phyloP scores from a whole-genome alignment of 305 asterid species.

The Solanum chacoense region DNA sequence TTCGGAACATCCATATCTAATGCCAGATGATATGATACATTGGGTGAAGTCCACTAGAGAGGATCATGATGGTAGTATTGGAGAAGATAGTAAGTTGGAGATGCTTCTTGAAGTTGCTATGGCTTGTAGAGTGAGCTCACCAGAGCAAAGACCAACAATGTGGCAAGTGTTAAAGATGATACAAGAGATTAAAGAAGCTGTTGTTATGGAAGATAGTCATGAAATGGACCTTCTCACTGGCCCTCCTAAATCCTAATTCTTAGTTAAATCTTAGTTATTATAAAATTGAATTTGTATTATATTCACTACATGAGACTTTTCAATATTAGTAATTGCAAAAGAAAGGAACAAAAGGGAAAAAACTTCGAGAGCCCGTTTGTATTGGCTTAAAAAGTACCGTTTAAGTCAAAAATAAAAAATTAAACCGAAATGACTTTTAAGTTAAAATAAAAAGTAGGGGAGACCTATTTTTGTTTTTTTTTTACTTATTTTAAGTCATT shows the following conservation, averaged over 20 bases:
- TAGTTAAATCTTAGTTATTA: not conserved
- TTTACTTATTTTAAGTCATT: no score
- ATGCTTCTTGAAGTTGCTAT: slow-evolving; percentile 83
- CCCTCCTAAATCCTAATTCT: not conserved
- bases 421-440: no score
- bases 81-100: slow-evolving; percentile 27
- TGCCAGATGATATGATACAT: slow-evolving; percentile 35
- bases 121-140: slow-evolving; percentile 47
- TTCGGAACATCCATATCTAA: slow-evolving; percentile 39
- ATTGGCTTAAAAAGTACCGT: no score
- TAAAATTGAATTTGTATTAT: not conserved
- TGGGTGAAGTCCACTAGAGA: slow-evolving; percentile 67
- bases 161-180: slow-evolving; percentile 93
- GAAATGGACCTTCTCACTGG: slow-evolving; percentile 1
- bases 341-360: not conserved
- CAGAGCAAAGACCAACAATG: slow-evolving; percentile 84
- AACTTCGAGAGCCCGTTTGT: no score
- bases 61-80: slow-evolving; percentile 26
- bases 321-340: not conserved
- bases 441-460: no score
- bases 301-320: not conserved
- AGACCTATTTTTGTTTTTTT: no score
- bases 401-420: no score
- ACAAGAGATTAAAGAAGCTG: slow-evolving; percentile 73
- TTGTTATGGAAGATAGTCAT: slow-evolving; percentile 38